Evolutionary conservation across 371 early-diverging fungal species (phyloP).

Genomic region (Mortierella sp.): DNA sequence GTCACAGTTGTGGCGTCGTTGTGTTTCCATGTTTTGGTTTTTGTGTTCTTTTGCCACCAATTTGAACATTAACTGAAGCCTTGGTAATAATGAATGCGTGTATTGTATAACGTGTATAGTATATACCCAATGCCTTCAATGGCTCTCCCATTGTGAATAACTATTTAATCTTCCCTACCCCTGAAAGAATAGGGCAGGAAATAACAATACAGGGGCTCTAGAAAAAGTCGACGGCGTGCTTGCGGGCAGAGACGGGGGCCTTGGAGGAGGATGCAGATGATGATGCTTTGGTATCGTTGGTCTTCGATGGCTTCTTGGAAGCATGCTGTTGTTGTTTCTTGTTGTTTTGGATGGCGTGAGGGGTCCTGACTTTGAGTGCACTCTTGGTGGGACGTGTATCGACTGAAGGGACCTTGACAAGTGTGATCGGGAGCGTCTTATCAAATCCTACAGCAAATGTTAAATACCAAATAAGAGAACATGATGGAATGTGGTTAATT

Average conservation of each 20-base stretch:
- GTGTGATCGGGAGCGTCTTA: slow-evolving; percentile 43
- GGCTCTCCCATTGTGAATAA: too few relatives aligned
- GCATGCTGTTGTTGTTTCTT: slow-evolving; percentile 7
- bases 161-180: too few relatives aligned
- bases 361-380: slow-evolving; percentile 49
- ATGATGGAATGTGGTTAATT: not conserved
- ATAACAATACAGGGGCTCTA: not conserved
- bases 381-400: slow-evolving; percentile 48
- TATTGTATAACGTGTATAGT: too few relatives aligned
- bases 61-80: not conserved
- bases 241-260: slow-evolving; percentile 14
- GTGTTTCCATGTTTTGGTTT: not conserved
- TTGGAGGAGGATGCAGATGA: slow-evolving; percentile 14
- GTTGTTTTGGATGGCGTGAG: slow-evolving; percentile 27
- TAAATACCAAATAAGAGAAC: not conserved
- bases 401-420: slow-evolving; percentile 37
- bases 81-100: not conserved
- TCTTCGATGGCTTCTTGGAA: slow-evolving; percentile 10
- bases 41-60: not conserved
- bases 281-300: slow-evolving; percentile 24
- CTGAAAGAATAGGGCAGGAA: too few relatives aligned
- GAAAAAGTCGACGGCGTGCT: slow-evolving; percentile 44
- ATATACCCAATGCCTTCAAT: not conserved
- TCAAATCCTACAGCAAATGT: slow-evolving; percentile 35
- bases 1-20: too few relatives aligned